phyloP scores from a whole-genome alignment of 2,329 filamentous ascomycete genomes.

The Pestalotiopsis sp. region DNA sequence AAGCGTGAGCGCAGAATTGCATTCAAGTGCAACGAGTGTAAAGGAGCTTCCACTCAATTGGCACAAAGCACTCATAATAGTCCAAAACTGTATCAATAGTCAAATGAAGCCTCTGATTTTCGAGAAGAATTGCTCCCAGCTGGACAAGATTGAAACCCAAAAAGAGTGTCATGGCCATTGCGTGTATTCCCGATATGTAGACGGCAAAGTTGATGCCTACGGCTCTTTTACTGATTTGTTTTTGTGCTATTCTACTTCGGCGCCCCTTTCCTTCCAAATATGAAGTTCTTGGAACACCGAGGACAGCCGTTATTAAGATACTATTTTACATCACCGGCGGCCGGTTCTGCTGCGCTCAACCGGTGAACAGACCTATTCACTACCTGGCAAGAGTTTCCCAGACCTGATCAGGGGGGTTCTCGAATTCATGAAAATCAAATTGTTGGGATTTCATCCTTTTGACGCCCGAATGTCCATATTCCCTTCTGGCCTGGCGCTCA shows the following conservation, averaged over 20 bases:
- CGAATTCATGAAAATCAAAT: constrained; percentile 7
- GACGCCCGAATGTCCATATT: constrained; percentile 16
- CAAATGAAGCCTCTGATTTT: background rate
- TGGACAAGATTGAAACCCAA: too few relatives aligned
- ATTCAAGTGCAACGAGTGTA: too few relatives aligned
- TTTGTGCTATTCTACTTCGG: background rate
- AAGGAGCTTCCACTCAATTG: too few relatives aligned
- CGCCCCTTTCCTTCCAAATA: background rate
- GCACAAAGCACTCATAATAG: background rate
- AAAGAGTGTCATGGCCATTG: too few relatives aligned
- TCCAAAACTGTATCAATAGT: background rate
- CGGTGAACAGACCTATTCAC: background rate
- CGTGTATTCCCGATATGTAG: too few relatives aligned
- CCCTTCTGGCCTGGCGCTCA: background rate
- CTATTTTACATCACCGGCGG: background rate
- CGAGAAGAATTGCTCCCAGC: too few relatives aligned
- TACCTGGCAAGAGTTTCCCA: background rate
- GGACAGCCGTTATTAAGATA: background rate
- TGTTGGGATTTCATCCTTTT: constrained; percentile 1
- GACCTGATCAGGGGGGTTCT: background rate
- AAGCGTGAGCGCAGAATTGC: too few relatives aligned
- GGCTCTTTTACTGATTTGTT: background rate
- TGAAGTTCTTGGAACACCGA: background rate
- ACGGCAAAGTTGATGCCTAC: background rate
- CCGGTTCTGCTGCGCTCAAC: background rate